A percentile compares a stretch with the other conserved stretches of the same genome.
These are phyloP conservation scores for Tagetes erecta DNA, from an alignment of 129 eudicot species.

Conservation along the genomic window DNA sequence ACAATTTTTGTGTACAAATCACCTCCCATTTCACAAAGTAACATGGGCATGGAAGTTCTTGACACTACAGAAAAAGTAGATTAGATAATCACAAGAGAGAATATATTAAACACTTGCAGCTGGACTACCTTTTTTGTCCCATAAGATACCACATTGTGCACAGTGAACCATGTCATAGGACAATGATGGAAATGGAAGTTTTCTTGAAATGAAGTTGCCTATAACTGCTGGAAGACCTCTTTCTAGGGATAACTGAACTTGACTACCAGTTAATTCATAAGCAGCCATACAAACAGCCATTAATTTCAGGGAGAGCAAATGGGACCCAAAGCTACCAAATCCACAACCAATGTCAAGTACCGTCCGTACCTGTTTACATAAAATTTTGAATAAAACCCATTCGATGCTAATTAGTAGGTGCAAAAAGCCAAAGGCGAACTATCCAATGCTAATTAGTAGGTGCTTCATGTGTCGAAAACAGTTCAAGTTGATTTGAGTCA, in stretches of 20 bases:
- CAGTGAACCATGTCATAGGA: constrained; percentile 98
- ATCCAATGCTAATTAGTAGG: not conserved
- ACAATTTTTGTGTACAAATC: not conserved
- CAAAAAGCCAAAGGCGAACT: not conserved
- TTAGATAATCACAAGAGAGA: not conserved
- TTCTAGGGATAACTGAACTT: constrained; percentile 92
- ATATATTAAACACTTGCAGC: not conserved
- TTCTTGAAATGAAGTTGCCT: constrained; percentile 79
- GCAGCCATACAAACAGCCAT: constrained; percentile 87
- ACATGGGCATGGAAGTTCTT: not conserved
- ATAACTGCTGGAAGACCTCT: constrained; percentile 97
- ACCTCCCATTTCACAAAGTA: constrained; percentile 2
- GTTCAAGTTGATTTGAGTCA: not conserved
- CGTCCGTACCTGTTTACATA: constrained; percentile 60
- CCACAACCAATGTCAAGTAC: constrained; percentile 95
- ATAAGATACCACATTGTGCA: constrained; percentile 92
- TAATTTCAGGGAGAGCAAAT: constrained; percentile 73
- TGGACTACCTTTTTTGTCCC: constrained; percentile 81
- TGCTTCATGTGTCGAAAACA: not conserved
- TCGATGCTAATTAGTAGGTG: not conserved
- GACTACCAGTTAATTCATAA: constrained; percentile 91
- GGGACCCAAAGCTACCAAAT: constrained; percentile 97
- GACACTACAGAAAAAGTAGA: not conserved
- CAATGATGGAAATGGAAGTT: constrained; percentile 94
- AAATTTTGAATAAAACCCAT: not conserved